A percentile compares a stretch with the other conserved stretches of the same genome.
These are phyloP conservation scores for Gossypium laxum DNA, from an alignment of 441 rosid genomes.

Conservation along the genomic window DNA sequence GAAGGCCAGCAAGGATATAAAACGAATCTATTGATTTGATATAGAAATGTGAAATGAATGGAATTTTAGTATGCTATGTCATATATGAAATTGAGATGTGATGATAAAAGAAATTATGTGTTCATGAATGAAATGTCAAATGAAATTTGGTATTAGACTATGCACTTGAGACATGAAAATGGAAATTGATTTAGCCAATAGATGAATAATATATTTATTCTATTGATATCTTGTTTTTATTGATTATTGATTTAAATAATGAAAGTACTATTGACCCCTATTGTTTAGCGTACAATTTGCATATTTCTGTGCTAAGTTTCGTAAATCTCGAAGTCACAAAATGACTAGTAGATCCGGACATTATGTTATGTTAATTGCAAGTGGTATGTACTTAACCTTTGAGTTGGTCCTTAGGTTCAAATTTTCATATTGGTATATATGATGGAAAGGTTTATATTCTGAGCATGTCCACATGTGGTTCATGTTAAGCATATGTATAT, in stretches of 20 bases:
- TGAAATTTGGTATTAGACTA: not conserved
- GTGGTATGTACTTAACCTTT: not conserved
- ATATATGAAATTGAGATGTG: not conserved
- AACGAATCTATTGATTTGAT: not conserved
- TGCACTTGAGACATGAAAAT: not conserved
- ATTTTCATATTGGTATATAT: not conserved
- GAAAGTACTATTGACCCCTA: not conserved
- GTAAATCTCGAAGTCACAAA: not conserved
- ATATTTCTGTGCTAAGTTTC: not conserved
- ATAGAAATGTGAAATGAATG: not conserved
- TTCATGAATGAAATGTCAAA: not conserved
- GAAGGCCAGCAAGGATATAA: not conserved
- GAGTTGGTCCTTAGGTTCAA: not conserved
- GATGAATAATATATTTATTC: too few species aligned
- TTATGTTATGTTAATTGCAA: not conserved
- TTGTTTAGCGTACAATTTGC: not conserved
- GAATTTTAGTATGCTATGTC: not conserved
- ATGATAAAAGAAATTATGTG: too few species aligned
- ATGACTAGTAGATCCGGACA: not conserved
- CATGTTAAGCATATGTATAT: not conserved
- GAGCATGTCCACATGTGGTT: not conserved
- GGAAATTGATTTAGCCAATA: not conserved
- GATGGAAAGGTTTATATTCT: not conserved
- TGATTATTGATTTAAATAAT: too few species aligned
- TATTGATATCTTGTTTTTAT: not conserved